phyloP scores from a whole-genome alignment of 352 stramenopile species.

The Phytophthora lateralis region DNA sequence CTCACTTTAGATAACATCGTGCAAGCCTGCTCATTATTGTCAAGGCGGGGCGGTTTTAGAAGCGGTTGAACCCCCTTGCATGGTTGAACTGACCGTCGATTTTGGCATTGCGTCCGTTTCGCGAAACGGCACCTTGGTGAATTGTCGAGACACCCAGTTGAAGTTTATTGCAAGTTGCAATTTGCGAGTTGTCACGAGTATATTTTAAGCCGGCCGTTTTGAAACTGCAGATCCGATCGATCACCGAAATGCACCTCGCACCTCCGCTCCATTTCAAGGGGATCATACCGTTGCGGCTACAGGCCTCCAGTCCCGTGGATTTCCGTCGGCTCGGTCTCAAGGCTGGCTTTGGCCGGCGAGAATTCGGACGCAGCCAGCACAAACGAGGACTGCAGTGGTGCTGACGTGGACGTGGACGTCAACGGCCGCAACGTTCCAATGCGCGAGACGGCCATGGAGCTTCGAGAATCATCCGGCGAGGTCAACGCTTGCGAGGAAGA shows the following conservation, averaged over 20 bases:
- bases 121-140: neutral
- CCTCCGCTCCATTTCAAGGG: neutral
- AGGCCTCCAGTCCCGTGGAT: conserved; percentile 4
- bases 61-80: neutral
- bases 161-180: no score
- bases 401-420: conserved; percentile 7
- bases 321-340: conserved; percentile 3
- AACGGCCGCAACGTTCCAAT: conserved; percentile 37
- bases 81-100: neutral
- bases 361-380: conserved; percentile 36
- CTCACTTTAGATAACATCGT: no score
- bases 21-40: neutral
- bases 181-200: no score
- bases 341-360: conserved; percentile 1
- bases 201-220: conserved; percentile 17
- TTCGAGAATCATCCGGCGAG: conserved; percentile 4
- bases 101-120: conserved; percentile 13
- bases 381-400: conserved; percentile 54
- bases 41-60: neutral
- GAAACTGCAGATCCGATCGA: conserved; percentile 21
- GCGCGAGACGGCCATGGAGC: conserved; percentile 20
- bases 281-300: neutral
- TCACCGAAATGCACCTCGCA: conserved; percentile 16
- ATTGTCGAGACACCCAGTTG: conserved; percentile 7
- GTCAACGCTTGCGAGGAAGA: conserved; percentile 12